Evolutionary conservation across 2,329 filamentous ascomycete species (phyloP).

Genomic region (Stagonosporopsis cucurbitacearum): DNA sequence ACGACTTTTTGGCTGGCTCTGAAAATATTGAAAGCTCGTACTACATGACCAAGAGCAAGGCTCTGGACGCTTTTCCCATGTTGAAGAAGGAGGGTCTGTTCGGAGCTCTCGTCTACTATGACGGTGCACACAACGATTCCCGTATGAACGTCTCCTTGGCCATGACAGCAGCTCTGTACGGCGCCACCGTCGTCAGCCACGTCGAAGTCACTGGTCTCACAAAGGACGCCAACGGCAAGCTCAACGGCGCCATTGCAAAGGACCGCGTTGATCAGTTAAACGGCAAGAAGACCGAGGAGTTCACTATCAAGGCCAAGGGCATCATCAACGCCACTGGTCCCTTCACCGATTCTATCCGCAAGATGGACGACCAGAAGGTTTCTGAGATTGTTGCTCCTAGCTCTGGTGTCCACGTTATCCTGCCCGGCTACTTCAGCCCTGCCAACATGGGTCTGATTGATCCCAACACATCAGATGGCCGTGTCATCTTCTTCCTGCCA

Average conservation of each 20-base stretch:
- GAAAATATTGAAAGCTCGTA: slow-evolving; percentile 91
- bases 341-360: slow-evolving; percentile 84
- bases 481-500: slow-evolving; percentile 91
- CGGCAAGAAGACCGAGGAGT: slow-evolving; percentile 66
- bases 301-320: slow-evolving; percentile 77
- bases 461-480: slow-evolving; percentile 82
- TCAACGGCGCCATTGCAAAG: slow-evolving; percentile 76
- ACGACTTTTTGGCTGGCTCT: slow-evolving; percentile 82
- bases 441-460: slow-evolving; percentile 88
- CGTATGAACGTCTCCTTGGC: slow-evolving; percentile 90
- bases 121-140: slow-evolving; percentile 90
- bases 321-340: slow-evolving; percentile 89
- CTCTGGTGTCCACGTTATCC: slow-evolving; percentile 84
- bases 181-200: slow-evolving; percentile 82
- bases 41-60: slow-evolving; percentile 85
- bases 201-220: slow-evolving; percentile 78
- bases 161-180: slow-evolving; percentile 88
- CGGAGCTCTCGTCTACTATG: slow-evolving; percentile 87
- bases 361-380: slow-evolving; percentile 76
- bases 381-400: slow-evolving; percentile 84
- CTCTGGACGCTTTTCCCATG: slow-evolving; percentile 88
- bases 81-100: slow-evolving; percentile 78
- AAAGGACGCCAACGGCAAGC: slow-evolving; percentile 74
- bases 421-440: slow-evolving; percentile 86
- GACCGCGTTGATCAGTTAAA: slow-evolving; percentile 72